phyloP scores from a whole-genome alignment of 257 asterid species.

The Solanum sejunctum region DNA sequence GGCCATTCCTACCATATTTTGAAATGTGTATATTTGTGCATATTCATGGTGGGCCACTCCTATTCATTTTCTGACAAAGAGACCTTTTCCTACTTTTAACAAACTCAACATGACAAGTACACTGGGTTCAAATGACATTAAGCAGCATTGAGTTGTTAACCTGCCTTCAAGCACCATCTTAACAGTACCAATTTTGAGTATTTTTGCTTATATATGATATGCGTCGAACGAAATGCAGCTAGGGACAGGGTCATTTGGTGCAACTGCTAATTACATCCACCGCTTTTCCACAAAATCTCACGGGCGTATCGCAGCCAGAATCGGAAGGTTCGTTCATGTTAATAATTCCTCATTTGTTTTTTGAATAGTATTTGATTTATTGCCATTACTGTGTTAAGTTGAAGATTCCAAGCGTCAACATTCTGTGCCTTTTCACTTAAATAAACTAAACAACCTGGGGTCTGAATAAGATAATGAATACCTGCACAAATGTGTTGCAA shows the following conservation, averaged over 20 bases:
- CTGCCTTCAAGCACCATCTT: not conserved
- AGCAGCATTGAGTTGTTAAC: not conserved
- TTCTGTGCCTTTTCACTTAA: not conserved
- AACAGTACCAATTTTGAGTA: not conserved
- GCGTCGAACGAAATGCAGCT: slow-evolving; percentile 32
- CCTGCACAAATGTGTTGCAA: not conserved
- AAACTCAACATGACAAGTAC: not conserved
- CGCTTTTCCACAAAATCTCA: slow-evolving; percentile 82
- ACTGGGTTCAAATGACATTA: not conserved
- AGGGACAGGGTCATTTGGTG: slow-evolving; percentile 69
- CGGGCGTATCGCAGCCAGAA: slow-evolving; percentile 70
- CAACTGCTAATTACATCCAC: slow-evolving; percentile 64
- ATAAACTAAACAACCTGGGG: not conserved
- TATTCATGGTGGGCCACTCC: not conserved
- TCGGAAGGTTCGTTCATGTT: slow-evolving; percentile 62
- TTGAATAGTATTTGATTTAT: not conserved
- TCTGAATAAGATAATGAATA: not conserved
- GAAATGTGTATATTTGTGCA: not conserved
- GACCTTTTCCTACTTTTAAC: not conserved
- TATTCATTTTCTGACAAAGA: not conserved
- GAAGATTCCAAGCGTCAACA: not conserved
- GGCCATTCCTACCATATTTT: not conserved
- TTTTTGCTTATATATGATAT: not conserved
- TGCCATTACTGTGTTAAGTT: not conserved
- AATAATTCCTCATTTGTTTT: not conserved